These are phyloP conservation scores for Aspergillus coremiiformis DNA, from an alignment of 495 filamentous ascomycete genomes.

Conservation along the genomic window DNA sequence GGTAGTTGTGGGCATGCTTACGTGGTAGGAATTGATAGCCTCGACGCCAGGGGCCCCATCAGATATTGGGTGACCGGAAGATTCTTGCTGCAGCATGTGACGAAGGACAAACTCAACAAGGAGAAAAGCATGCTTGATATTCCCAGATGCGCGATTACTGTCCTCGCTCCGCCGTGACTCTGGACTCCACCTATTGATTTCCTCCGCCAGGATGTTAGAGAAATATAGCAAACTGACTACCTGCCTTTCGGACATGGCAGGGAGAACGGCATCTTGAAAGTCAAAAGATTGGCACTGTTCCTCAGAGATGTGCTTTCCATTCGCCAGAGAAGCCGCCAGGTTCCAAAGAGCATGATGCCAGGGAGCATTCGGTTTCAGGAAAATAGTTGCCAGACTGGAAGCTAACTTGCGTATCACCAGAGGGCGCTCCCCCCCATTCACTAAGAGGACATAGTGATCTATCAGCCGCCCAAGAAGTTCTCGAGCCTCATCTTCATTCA, in stretches of 20 bases:
- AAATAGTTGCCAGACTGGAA: slow-evolving; percentile 71
- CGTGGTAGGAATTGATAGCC: slow-evolving; percentile 33
- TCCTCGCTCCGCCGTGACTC: slow-evolving; percentile 17
- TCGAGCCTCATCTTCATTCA: slow-evolving; percentile 53
- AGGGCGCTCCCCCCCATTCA: slow-evolving; percentile 49
- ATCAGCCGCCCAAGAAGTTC: slow-evolving; percentile 65
- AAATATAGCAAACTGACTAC: slow-evolving; percentile 64
- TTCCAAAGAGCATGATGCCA: slow-evolving; percentile 67
- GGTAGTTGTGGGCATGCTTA: slow-evolving; percentile 12
- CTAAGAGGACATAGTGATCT: slow-evolving; percentile 54
- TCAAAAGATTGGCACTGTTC: slow-evolving; percentile 43
- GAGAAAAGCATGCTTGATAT: slow-evolving; percentile 32
- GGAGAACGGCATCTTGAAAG: slow-evolving; percentile 37
- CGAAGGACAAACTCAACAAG: slow-evolving; percentile 32
- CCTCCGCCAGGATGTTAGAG: slow-evolving; percentile 63
- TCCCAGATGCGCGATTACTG: slow-evolving; percentile 20
- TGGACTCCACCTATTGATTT: slow-evolving; percentile 49
- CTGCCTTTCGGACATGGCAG: slow-evolving; percentile 45
- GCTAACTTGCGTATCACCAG: slow-evolving; percentile 79
- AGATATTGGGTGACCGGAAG: slow-evolving; percentile 14
- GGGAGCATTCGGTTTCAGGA: slow-evolving; percentile 57
- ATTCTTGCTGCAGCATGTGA: slow-evolving; percentile 27
- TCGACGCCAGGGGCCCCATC: slow-evolving; percentile 22
- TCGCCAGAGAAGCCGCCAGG: slow-evolving; percentile 53
- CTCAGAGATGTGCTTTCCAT: slow-evolving; percentile 44